phyloP scores from a whole-genome alignment of 2,329 filamentous ascomycete species.

The Tolypocladium ovalisporum region DNA sequence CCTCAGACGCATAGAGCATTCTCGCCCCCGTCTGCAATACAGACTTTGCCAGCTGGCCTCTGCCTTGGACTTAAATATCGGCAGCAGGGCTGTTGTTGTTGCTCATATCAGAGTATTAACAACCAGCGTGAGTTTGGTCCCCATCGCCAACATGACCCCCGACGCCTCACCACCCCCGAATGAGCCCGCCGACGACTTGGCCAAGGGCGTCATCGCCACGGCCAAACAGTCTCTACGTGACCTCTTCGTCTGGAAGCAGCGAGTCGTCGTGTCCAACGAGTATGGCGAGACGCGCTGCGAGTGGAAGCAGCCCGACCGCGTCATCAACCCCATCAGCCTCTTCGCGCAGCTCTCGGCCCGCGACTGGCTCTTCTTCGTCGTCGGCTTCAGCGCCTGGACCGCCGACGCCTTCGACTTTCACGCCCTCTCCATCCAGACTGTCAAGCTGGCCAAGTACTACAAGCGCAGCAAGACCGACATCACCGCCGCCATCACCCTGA shows the following conservation, averaged over 20 bases:
- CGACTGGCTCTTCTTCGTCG: conserved; percentile 67
- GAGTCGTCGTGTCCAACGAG: conserved; percentile 55
- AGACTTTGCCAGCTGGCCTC: not conserved
- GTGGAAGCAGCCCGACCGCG: conserved; percentile 55
- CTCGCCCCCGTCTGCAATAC: no score
- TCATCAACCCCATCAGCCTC: conserved; percentile 61
- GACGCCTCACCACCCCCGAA: conserved; percentile 7
- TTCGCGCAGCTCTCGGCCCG: conserved; percentile 50
- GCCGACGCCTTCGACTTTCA: conserved; percentile 81
- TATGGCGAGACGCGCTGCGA: conserved; percentile 54
- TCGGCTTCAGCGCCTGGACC: conserved; percentile 66
- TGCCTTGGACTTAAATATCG: not conserved
- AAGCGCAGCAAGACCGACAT: conserved; percentile 50
- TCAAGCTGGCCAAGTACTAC: conserved; percentile 50
- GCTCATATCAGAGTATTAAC: no score
- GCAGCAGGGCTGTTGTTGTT: not conserved
- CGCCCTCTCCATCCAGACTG: conserved; percentile 67
- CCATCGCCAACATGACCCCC: not conserved
- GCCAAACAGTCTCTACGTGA: conserved; percentile 54
- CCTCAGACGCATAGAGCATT: not conserved
- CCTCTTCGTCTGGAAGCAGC: conserved; percentile 64
- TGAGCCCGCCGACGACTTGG: conserved; percentile 54
- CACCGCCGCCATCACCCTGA: conserved; percentile 65
- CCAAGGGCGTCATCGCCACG: conserved; percentile 52
- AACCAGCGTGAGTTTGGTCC: not conserved